Evolutionary conservation across 2,329 filamentous ascomycete genomes (phyloP).

Genomic region (Nigrograna mackinnonii): DNA sequence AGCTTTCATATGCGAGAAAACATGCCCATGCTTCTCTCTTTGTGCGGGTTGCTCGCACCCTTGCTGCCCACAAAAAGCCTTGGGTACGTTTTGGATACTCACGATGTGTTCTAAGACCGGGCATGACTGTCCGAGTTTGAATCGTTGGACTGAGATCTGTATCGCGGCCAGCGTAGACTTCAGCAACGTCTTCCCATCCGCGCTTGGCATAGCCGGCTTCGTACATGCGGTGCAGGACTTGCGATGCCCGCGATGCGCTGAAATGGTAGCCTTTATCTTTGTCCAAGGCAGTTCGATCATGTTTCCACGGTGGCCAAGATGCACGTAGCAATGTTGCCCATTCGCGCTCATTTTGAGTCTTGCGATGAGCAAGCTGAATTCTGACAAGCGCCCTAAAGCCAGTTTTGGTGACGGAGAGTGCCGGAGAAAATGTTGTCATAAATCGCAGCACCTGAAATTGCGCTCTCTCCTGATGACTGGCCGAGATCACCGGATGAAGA

Average conservation of each 20-base stretch:
- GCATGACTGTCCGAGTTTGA: slow-evolving; percentile 57
- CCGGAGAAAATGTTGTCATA: slow-evolving; percentile 59
- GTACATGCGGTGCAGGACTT: slow-evolving; percentile 59
- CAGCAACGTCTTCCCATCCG: slow-evolving; percentile 57
- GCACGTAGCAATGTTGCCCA: slow-evolving; percentile 63
- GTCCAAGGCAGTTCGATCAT: slow-evolving; percentile 64
- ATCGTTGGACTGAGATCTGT: slow-evolving; percentile 65
- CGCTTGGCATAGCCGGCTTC: slow-evolving; percentile 60
- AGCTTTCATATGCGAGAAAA: slow-evolving; percentile 60
- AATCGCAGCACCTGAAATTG: slow-evolving; percentile 60
- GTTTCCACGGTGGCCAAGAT: slow-evolving; percentile 70
- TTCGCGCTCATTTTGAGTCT: slow-evolving; percentile 58
- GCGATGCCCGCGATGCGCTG: slow-evolving; percentile 60
- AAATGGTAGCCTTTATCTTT: slow-evolving; percentile 59
- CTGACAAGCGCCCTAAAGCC: slow-evolving; percentile 61
- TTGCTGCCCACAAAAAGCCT: slow-evolving; percentile 56
- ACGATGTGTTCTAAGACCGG: slow-evolving; percentile 6
- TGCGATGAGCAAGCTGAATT: slow-evolving; percentile 61
- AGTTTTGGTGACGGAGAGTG: slow-evolving; percentile 58
- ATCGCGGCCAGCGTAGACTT: slow-evolving; percentile 65
- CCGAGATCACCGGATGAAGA: slow-evolving; percentile 53
- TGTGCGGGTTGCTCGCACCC: slow-evolving; percentile 63
- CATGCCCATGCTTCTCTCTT: slow-evolving; percentile 68
- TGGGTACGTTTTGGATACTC: slow-evolving; percentile 13
- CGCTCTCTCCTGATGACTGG: slow-evolving; percentile 56